These are phyloP conservation scores for Eucalyptus fibrosa DNA, from an alignment of 345 rosid genomes.

Conservation along the genomic window DNA sequence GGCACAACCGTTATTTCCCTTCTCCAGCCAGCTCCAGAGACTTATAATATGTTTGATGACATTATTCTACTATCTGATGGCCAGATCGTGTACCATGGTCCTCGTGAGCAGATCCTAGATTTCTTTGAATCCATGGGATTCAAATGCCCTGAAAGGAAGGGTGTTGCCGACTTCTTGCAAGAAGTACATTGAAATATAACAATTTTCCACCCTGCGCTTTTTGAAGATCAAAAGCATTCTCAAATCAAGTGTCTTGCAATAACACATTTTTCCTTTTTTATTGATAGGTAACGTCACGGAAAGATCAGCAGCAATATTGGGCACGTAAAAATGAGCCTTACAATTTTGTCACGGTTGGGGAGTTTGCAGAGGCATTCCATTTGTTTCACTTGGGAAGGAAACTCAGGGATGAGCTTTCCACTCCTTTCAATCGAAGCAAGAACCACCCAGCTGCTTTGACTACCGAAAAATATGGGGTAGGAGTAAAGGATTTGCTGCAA, in stretches of 20 bases:
- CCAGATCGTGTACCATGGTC: constrained; percentile 62
- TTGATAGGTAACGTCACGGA: constrained; percentile 53
- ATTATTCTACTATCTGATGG: constrained; percentile 58
- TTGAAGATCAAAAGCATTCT: neutral
- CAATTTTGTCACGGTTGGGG: constrained; percentile 26
- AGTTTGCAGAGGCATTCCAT: constrained; percentile 45
- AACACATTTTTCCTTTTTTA: neutral
- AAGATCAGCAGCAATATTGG: constrained; percentile 75
- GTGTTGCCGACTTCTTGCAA: constrained; percentile 67
- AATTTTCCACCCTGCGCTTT: neutral
- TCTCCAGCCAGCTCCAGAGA: constrained; percentile 84
- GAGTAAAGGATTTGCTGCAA: constrained; percentile 33
- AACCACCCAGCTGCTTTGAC: constrained; percentile 57
- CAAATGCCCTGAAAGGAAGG: constrained; percentile 73
- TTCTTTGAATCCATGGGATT: constrained; percentile 63
- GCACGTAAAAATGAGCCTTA: constrained; percentile 27
- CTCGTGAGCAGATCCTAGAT: constrained; percentile 35
- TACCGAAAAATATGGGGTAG: constrained; percentile 31
- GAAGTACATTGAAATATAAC: constrained; percentile 26
- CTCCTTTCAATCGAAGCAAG: constrained; percentile 29
- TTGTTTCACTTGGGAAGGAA: constrained; percentile 20
- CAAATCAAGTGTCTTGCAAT: neutral
- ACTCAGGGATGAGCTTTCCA: constrained; percentile 23
- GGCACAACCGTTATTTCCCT: constrained; percentile 73
- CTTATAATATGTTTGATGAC: constrained; percentile 65